Conservation (phyloP, 306 rosid genomes). For the Trifolium dubium region DNA sequence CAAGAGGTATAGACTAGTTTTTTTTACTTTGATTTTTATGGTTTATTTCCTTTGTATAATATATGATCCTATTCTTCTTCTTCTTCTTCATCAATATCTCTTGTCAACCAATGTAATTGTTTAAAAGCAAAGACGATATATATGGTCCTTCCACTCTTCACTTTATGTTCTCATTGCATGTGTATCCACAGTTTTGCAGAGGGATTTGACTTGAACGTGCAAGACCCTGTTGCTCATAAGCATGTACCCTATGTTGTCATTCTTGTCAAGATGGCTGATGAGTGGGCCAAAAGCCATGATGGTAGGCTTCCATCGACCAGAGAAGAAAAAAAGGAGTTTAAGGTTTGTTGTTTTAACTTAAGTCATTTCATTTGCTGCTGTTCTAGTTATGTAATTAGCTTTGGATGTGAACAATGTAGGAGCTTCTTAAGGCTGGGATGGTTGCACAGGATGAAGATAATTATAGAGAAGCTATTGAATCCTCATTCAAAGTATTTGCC, state of each 20-base stretch:
- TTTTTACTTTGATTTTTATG: conserved; percentile 7
- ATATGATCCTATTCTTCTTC: conserved; percentile 15
- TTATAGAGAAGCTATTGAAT: conserved; percentile 90
- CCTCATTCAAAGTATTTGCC: conserved; percentile 93
- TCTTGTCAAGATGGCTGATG: conserved; percentile 89
- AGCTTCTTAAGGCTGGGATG: conserved; percentile 76
- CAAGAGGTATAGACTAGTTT: conserved; percentile 58
- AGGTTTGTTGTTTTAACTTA: conserved; percentile 58
- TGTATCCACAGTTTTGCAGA: conserved; percentile 70
- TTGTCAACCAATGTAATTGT: conserved; percentile 21
- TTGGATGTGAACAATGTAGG: conserved; percentile 59
- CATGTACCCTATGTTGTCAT: conserved; percentile 89
- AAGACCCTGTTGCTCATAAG: conserved; percentile 81
- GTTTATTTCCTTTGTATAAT: conserved; percentile 2
- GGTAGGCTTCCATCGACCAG: conserved; percentile 85
- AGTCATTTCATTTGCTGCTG: conserved; percentile 26
- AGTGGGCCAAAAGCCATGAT: conserved; percentile 83
- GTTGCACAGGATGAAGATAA: conserved; percentile 86
- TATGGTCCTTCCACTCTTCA: conserved; percentile 20
- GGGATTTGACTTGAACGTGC: conserved; percentile 69
- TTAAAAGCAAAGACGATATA: conserved; percentile 24
- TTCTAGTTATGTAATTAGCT: conserved; percentile 38
- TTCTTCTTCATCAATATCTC: conserved; percentile 26
- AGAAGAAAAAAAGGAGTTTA: conserved; percentile 89
- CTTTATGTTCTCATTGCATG: conserved; percentile 43